Evolutionary conservation across 1,284 basidiomycete genomes (phyloP), one percentile per base, ranked within the genome.

Genomic region (Coniophora puteana): DNA sequence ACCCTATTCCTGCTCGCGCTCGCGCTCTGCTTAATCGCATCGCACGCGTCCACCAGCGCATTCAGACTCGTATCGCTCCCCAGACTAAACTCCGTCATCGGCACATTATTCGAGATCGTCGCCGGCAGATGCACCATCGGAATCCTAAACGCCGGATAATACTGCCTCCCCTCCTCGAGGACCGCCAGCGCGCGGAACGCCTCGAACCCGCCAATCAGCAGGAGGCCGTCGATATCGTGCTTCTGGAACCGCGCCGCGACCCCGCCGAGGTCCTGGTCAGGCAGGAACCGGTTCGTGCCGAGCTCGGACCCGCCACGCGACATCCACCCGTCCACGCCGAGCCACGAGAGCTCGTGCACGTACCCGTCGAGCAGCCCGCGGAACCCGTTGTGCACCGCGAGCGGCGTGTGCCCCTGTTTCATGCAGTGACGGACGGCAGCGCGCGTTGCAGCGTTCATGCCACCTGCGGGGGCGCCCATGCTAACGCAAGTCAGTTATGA

Each of bases 371-470:
- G 78, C 7, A 99, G 73, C 24, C 95, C 95, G 29, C 83, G 82
- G 75, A 98, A 98, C 20, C 96, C 94, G 61, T 98, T 99, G 71
- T 94, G 83, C 52, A 99, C 83, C 0, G 84, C 91, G 22, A 97
- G 72, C 12, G 94, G 88, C 16, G 78, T 88, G 64, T 99, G 95
- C 1, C 96, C 95, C 56, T 92, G 88, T 46, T 83, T 82, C 48
- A 95, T 70, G 61, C 93, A 98, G 71, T 92, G 97, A 13, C 95
- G 87, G 6, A 91, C 93, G 1, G 92, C 93, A 24, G 94, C 86
- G 33, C 95, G 85, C 0, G 93, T 97, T 0, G 95, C 95, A 1
- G 94, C 94, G 60, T 99, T 98, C 92, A 99, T 98, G 10, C 96
- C 95, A 43, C 95, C 94, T 4, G 95, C 94, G 3, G 96, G 95